These are phyloP conservation scores for Diplodia corticola DNA, from an alignment of 2,329 filamentous ascomycete genomes.

Conservation along the genomic window DNA sequence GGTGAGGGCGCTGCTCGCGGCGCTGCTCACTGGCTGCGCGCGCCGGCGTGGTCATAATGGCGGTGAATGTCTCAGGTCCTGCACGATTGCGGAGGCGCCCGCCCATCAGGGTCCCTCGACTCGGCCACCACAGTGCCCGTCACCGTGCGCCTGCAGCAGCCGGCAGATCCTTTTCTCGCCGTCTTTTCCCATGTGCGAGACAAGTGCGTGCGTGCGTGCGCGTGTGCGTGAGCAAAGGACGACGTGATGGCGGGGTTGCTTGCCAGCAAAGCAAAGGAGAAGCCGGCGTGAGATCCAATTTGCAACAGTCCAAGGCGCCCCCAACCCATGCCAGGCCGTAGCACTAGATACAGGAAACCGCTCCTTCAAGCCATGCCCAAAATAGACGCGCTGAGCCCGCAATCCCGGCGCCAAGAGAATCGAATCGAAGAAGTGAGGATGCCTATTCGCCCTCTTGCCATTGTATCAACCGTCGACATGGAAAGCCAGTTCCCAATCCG, in stretches of 20 bases:
- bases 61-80: conserved; percentile 20
- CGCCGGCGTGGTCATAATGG: conserved; percentile 15
- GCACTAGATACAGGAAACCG: conserved; percentile 16
- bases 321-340: not conserved
- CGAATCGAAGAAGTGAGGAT: conserved; percentile 2
- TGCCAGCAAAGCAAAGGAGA: conserved; percentile 18
- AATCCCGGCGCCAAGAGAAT: conserved; percentile 15
- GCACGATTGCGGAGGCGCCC: conserved; percentile 14
- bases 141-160: conserved; percentile 14
- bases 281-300: conserved; percentile 22
- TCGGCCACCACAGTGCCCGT: conserved; percentile 6
- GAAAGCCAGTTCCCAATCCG: conserved; percentile 20
- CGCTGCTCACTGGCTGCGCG: not conserved
- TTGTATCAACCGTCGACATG: not conserved
- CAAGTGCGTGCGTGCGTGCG: conserved; percentile 8
- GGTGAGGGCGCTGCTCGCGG: not conserved
- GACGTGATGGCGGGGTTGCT: conserved; percentile 17
- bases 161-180: conserved; percentile 17
- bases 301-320: conserved; percentile 11
- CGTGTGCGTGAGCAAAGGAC: conserved; percentile 3
- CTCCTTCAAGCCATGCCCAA: conserved; percentile 8
- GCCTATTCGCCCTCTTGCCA: conserved; percentile 14
- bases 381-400: not conserved
- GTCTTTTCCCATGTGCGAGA: conserved; percentile 16
- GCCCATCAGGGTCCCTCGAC: conserved; percentile 14